Base-by-base conservation (phyloP, 2,329 filamentous ascomycete genomes). In the Dactylellina haptotyla region DNA sequence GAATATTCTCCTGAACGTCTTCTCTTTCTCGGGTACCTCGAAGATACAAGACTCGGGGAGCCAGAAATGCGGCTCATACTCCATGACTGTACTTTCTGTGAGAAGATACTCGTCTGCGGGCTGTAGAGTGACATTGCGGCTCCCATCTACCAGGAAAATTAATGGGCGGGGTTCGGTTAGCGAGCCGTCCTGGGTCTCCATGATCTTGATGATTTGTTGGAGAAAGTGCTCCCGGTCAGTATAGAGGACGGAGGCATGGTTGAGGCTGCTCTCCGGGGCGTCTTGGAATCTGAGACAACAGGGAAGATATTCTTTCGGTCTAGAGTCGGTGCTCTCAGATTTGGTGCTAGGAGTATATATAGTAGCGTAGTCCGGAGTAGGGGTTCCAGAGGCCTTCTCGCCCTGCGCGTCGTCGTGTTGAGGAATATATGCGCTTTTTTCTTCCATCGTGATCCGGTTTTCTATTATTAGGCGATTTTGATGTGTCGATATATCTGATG, bases 1-100 rank as follows among this genome's bases (percentile, higher is more conserved):
- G 2, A 64, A 53, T 5, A 51, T 45, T 14, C 58, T 37, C 20
- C 66, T 28, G 23, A 71, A 61, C 4, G 34, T 8, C 12, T 53
- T 64, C 16, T 71, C 66, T 18, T 45, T n/a, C 12, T 57, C 50
- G 0, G 16, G 9, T 8, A 71, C 28, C 0, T 43, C 66, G 4
- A 39, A 0, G 5, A 71, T 41, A 34, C 66, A 71, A 3, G 58
- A 58, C 4, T 64, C 66, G n/a, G 66, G 66, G n/a, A 71, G 51
- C 53, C 51, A 64, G 34, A 64, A 71, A 16, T 71, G 66, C 1
- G 51, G 66, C 12, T 71, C 43, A 30, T 64, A 71, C 53, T 70
- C 28, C 4, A 9, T 2, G 8, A 34, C 12, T 4, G 14, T 37
- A 41, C 48, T 18, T 14, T 54, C 43, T 5, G 25, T 18, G n/a